Evolutionary conservation across 1,139 yeast genomes (phyloP).

Genomic region (Yamadazyma conglobata): DNA sequence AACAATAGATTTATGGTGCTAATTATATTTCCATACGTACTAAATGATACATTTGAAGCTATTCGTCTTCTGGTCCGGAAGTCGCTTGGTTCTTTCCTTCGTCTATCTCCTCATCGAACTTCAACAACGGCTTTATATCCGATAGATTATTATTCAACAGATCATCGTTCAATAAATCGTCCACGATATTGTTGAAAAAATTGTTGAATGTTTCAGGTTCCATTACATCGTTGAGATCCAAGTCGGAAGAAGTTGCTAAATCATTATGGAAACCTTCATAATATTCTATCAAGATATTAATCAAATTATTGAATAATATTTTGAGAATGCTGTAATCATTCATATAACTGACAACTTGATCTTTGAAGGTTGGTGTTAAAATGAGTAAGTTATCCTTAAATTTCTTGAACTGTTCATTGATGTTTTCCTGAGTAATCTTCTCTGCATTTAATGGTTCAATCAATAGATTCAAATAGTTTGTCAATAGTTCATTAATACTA

Average conservation of each 20-base stretch:
- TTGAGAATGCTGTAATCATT: slow-evolving; percentile 30
- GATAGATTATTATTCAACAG: slow-evolving; percentile 11
- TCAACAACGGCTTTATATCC: slow-evolving; percentile 16
- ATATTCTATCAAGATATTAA: slow-evolving; percentile 26
- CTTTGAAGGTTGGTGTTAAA: slow-evolving; percentile 54
- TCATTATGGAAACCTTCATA: slow-evolving; percentile 30
- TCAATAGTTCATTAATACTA: slow-evolving; percentile 60
- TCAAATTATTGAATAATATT: slow-evolving; percentile 31
- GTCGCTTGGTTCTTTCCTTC: slow-evolving; percentile 1
- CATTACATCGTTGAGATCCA: slow-evolving; percentile 32
- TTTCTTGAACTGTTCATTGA: slow-evolving; percentile 24
- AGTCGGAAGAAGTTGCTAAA: slow-evolving; percentile 17
- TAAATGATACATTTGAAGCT: too few relatives aligned
- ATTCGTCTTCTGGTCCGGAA: slow-evolving; percentile 1
- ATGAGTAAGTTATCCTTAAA: slow-evolving; percentile 50
- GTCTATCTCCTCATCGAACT: slow-evolving; percentile 14
- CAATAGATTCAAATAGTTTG: slow-evolving; percentile 35
- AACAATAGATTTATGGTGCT: too few relatives aligned
- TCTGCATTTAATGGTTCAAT: slow-evolving; percentile 25
- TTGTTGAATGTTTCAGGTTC: slow-evolving; percentile 56
- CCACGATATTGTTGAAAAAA: slow-evolving; percentile 28
- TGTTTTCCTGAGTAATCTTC: slow-evolving; percentile 9
- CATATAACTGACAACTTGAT: slow-evolving; percentile 49
- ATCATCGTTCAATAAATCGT: slow-evolving; percentile 14
- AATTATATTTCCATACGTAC: too few relatives aligned